These are phyloP conservation scores for Carex parvula DNA, from an alignment of 176 grass and related monocot genomes.

Conservation along the genomic window DNA sequence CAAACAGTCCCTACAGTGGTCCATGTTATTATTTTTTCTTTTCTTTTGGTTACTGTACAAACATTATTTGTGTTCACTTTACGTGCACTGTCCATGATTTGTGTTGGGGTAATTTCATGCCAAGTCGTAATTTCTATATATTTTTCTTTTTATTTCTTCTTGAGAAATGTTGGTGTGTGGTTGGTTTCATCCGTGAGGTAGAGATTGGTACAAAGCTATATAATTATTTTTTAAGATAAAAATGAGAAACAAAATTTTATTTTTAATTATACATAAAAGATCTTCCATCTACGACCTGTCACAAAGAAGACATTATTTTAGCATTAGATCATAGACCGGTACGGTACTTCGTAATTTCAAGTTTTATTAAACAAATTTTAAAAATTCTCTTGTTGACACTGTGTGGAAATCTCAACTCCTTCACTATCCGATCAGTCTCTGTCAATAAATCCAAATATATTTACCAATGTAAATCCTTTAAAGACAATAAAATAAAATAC, in stretches of 20 bases:
- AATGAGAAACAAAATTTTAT: no score
- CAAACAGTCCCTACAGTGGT: conserved; percentile 9
- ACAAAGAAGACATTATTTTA: no score
- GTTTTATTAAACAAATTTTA: not conserved
- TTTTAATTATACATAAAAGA: no score
- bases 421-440: not conserved
- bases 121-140: not conserved
- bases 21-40: not conserved
- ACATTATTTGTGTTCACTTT: not conserved
- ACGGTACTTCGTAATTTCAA: not conserved
- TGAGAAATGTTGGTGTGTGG: no score
- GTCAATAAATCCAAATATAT: not conserved
- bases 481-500: not conserved
- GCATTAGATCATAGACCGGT: no score
- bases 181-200: no score
- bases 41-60: not conserved
- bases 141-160: no score
- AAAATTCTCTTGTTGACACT: not conserved
- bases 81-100: not conserved
- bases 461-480: not conserved
- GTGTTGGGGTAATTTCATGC: not conserved
- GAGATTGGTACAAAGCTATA: no score
- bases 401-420: not conserved
- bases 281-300: no score
- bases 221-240: no score